Conservation (phyloP, 257 asterid species). For the Solanum sejunctum region DNA sequence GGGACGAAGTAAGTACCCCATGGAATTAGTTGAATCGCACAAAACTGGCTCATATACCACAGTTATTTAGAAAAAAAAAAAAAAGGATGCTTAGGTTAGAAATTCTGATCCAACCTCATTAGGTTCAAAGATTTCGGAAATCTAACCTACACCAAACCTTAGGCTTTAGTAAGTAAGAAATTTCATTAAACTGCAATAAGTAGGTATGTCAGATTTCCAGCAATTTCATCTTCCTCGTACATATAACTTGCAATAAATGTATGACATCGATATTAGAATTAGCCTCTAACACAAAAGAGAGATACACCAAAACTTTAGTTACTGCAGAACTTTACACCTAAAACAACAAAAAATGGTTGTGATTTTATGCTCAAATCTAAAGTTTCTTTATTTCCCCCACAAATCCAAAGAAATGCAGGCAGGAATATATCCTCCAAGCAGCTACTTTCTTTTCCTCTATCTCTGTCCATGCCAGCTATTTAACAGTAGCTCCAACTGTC, state of each 20-base stretch:
- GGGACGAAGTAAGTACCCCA: not conserved
- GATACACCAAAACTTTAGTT: not conserved
- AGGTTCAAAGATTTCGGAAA: not conserved
- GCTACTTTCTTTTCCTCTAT: not conserved
- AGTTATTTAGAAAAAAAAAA: not conserved
- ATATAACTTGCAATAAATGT: not conserved
- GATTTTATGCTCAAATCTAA: not conserved
- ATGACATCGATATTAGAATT: not conserved
- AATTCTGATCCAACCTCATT: not conserved
- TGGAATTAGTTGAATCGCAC: not conserved
- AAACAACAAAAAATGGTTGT: not conserved
- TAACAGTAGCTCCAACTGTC: not conserved
- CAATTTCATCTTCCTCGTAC: not conserved
- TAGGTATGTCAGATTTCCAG: not conserved
- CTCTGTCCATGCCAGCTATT: not conserved
- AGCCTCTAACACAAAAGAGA: not conserved
- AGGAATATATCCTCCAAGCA: not conserved
- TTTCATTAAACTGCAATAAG: not conserved
- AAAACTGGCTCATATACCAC: not conserved
- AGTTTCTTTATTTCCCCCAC: not conserved
- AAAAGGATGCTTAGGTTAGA: not conserved
- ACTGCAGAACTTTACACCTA: not conserved
- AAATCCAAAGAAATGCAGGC: not conserved
- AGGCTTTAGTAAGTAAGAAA: not conserved
- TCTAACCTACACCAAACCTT: not conserved